Base-by-base conservation (phyloP, 768 basidiomycete genomes). In the Xerocomus brunneocitrinus region DNA sequence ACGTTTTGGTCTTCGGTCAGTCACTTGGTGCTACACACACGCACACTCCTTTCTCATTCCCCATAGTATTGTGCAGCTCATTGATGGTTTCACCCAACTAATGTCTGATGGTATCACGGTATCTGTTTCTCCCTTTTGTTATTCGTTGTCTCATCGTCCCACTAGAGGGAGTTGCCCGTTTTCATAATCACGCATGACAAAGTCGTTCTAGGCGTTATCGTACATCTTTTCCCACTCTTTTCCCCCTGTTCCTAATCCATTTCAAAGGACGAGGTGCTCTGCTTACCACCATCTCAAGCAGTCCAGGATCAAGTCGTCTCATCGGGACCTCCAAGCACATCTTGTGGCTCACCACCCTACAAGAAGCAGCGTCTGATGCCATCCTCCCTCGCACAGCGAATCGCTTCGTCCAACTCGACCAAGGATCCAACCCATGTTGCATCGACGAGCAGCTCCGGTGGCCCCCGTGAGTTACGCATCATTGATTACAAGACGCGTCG, bases 111-210 rank as follows among this genome's bases (percentile, higher is more conserved):
- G 82, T 1, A 71, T 74, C 52, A 82, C 80, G 52, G 87, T 87
- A 63, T 49, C 25, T 19, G n/a, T 27, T 3, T n/a, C 7, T 25
- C 50, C 19, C 16, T 3, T 27, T 8, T n/a, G 13, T 30, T 43
- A 13, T 16, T 16, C 49, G 8, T 49, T 36, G 5, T 38, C 35
- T 36, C 35, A 39, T 36, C 31, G 3, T 25, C 12, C 32, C 19
- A 13, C 8, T 52, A 91, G 86, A 82, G 92, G 8, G 93, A 95
- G 69, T 76, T 94, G 49, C 90, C 89, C 4, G 85, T 95, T 2
- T 89, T 93, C 57, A 88, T 89, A 0, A 75, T 90, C 51, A 67
- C 91, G 4, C 77, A 87, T 25, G 79, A 71, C 25, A 73, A 84
- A 50, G 71, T 87, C 22, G 76, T 95, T 14, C 65, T 82, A 25